phyloP scores from a whole-genome alignment of 345 rosid genomes.

The Lagerstroemia speciosa region DNA sequence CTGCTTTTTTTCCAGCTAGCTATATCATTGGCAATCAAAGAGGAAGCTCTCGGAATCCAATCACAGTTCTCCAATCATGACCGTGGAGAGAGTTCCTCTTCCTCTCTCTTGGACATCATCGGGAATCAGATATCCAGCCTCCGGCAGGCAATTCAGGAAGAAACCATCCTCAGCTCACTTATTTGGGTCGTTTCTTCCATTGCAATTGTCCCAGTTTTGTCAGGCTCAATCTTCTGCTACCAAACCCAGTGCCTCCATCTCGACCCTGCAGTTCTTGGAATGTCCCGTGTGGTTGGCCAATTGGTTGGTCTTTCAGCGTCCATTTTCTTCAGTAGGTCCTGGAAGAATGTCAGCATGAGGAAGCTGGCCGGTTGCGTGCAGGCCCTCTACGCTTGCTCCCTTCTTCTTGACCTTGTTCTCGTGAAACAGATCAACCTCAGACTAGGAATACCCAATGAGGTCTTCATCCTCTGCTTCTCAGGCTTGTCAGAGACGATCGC shows the following conservation, averaged over 20 bases:
- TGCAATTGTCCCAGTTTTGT: constrained; percentile 55
- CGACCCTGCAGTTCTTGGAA: constrained; percentile 61
- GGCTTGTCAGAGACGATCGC: constrained; percentile 71
- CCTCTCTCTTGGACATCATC: constrained; percentile 33
- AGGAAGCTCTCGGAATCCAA: constrained; percentile 51
- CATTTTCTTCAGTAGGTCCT: constrained; percentile 46
- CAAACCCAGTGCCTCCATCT: constrained; percentile 74
- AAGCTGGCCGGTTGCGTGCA: constrained; percentile 47
- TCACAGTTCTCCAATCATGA: constrained; percentile 13
- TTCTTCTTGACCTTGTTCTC: constrained; percentile 66
- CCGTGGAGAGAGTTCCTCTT: constrained; percentile 13
- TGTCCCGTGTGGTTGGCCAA: constrained; percentile 77
- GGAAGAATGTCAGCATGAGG: constrained; percentile 64
- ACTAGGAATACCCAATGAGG: constrained; percentile 59
- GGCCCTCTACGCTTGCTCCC: constrained; percentile 45
- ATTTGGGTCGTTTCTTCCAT: constrained; percentile 66
- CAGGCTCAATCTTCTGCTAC: constrained; percentile 78
- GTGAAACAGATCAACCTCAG: constrained; percentile 57
- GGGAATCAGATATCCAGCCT: constrained; percentile 48
- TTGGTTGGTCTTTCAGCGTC: constrained; percentile 54
- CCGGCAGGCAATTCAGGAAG: constrained; percentile 38
- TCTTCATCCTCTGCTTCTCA: constrained; percentile 56
- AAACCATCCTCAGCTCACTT: constrained; percentile 47
- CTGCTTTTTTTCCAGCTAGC: constrained; percentile 50
- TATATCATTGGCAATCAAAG: constrained; percentile 37